These are phyloP conservation scores for Linnemannia exigua DNA, from an alignment of 192 early-diverging fungal species.

Conservation along the genomic window DNA sequence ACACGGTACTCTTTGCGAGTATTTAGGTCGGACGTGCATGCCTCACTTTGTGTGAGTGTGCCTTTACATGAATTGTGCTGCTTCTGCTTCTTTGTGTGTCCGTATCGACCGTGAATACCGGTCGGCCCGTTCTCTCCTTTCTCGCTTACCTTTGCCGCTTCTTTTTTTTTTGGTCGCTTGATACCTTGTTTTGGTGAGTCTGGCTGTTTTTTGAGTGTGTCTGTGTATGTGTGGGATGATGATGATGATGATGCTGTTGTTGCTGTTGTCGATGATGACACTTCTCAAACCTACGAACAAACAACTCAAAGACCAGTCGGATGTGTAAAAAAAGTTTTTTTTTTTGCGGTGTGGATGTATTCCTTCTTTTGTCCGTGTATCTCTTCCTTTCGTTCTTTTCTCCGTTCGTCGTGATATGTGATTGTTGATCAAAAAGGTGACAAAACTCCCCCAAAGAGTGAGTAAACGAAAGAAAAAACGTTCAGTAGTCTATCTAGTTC, in stretches of 20 bases:
- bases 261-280: slow-evolving; percentile 1
- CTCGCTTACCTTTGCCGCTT: slow-evolving; percentile 9
- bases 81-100: neutral
- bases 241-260: neutral
- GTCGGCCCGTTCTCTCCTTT: neutral
- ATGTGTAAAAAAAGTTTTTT: neutral
- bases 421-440: neutral
- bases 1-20: neutral
- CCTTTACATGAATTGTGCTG: neutral
- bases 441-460: too few species aligned
- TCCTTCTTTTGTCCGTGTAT: neutral
- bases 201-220: neutral
- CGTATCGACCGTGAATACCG: too few species aligned
- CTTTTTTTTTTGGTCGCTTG: neutral
- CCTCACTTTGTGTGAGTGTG: neutral
- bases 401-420: too few species aligned
- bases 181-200: too few species aligned
- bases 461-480: neutral
- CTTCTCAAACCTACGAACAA: neutral
- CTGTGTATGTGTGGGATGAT: neutral
- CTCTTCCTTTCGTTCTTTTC: neutral
- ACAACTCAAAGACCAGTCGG: neutral
- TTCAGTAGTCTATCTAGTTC: slow-evolving; percentile 3
- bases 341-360: too few species aligned
- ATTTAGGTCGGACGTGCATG: slow-evolving; percentile 1